Evolutionary conservation across 345 rosid genomes (phyloP), one percentile per base, ranked within the genome.

Genomic region (Conringia planisiliqua): DNA sequence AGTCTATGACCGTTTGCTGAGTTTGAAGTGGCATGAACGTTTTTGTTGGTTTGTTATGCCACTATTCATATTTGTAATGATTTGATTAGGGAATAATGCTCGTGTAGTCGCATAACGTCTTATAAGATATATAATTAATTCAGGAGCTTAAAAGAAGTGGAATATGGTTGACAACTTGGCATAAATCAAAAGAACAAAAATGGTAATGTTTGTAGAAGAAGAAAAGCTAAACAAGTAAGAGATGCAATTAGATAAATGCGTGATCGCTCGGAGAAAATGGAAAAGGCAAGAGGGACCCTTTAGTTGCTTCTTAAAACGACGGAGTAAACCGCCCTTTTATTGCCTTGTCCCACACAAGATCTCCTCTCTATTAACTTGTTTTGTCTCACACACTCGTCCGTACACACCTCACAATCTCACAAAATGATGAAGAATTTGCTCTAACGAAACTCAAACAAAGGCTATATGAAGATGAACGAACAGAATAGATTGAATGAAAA

Each of bases 241-340:
- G 56, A n/a, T 63, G 64, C 14, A 64, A 42, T 73, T 17, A 27
- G 77, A 57, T 52, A 52, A 52, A 73, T 64, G 56, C 63, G 64
- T 73, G 32, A 32, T 20, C 17, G 9, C 35, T 40, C 10, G 33
- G 62, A 52, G 16, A 52, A 62, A 38, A 26, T 24, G 35, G 70
- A 73, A 48, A 64, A 42, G 56, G 64, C 36, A 64, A 42, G 44
- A 64, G 17, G 36, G 17, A 1, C 61, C 61, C 26, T 38, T 52
- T 52, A 52, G 76, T 72, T 72, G 70, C 70, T 62, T 72, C 44
- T 63, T 40, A 72, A 72, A 63, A 32, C 70, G 70, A 72, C 7
- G 42, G 68, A 43, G 67, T 42, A 63, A 30, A 20, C 63, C 64
- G 30, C 16, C 65, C 63, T 24, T 60, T 44, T 51, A 64, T 63